phyloP scores from a whole-genome alignment of 805 yeast species.

The Kodamaea laetipori region DNA sequence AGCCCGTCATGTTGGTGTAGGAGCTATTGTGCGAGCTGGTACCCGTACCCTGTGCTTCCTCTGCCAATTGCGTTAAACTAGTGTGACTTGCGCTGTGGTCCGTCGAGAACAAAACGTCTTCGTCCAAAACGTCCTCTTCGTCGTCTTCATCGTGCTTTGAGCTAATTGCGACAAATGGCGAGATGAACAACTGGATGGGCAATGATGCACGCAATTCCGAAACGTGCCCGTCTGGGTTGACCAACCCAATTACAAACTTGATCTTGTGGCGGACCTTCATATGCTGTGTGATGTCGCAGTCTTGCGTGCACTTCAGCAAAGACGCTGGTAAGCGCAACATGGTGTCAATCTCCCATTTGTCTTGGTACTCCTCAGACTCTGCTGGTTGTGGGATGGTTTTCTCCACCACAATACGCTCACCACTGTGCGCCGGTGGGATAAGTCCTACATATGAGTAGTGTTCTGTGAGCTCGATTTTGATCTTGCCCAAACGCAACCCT shows the following conservation, averaged over 20 bases:
- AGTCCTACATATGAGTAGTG: constrained; percentile 61
- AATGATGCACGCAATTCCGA: constrained; percentile 90
- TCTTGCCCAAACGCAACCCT: constrained; percentile 76
- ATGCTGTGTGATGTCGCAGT: constrained; percentile 68
- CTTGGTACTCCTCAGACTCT: constrained; percentile 48
- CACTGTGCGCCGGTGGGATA: constrained; percentile 56
- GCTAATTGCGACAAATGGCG: constrained; percentile 77
- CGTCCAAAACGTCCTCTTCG: constrained; percentile 12
- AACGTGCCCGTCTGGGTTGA: constrained; percentile 89
- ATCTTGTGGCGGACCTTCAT: constrained; percentile 87
- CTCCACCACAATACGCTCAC: constrained; percentile 60
- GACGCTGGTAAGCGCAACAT: constrained; percentile 68
- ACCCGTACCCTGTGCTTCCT: constrained; percentile 8
- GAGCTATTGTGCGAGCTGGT: constrained; percentile 7
- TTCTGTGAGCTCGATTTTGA: constrained; percentile 70
- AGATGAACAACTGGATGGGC: constrained; percentile 74
- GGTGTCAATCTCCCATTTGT: constrained; percentile 72
- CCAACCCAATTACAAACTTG: constrained; percentile 73
- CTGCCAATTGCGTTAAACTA: constrained; percentile 25
- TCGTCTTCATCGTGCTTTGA: constrained; percentile 40
- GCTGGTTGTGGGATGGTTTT: constrained; percentile 48
- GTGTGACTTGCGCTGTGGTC: constrained; percentile 16
- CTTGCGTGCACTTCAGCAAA: constrained; percentile 79
- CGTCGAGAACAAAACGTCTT: constrained; percentile 6
- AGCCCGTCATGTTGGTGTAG: constrained; percentile 30